Evolutionary conservation across 2,329 filamentous ascomycete species (phyloP).

Genomic region (Fusarium chaquense): DNA sequence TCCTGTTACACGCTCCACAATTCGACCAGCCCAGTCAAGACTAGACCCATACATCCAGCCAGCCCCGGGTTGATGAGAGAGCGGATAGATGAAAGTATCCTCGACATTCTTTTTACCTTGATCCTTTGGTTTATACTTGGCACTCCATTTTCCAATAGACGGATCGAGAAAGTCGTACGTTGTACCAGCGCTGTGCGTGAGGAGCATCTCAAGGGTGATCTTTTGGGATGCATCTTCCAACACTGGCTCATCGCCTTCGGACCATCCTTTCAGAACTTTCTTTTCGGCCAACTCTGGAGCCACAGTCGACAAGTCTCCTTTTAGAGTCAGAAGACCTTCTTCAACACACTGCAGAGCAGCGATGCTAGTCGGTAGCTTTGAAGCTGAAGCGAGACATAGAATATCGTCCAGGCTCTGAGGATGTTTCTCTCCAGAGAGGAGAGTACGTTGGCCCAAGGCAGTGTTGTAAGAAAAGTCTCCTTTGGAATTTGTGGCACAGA

Average conservation of each 20-base stretch:
- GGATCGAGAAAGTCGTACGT: conserved; percentile 59
- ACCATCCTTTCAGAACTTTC: conserved; percentile 61
- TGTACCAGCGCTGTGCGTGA: conserved; percentile 64
- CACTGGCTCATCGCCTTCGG: conserved; percentile 55
- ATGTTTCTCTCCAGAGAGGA: conserved; percentile 55
- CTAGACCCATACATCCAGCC: conserved; percentile 64
- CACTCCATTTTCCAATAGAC: conserved; percentile 51
- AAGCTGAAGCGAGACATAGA: conserved; percentile 54
- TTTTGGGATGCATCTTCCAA: conserved; percentile 50
- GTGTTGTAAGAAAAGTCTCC: conserved; percentile 57
- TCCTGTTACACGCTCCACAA: conserved; percentile 62
- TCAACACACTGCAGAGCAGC: conserved; percentile 68
- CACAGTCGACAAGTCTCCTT: conserved; percentile 58
- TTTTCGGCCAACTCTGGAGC: conserved; percentile 62
- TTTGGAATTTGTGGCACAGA: conserved; percentile 56
- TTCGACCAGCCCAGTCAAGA: conserved; percentile 65
- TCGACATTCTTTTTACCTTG: conserved; percentile 52
- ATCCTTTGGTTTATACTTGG: conserved; percentile 45
- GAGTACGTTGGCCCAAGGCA: conserved; percentile 55
- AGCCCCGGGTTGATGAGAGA: conserved; percentile 63
- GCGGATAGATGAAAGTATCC: conserved; percentile 58
- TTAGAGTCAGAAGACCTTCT: conserved; percentile 60
- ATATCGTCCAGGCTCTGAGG: conserved; percentile 55
- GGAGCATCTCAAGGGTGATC: conserved; percentile 64
- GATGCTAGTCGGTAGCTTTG: conserved; percentile 63